phyloP scores from a whole-genome alignment of 768 basidiomycete species.

The Lactarius sp. region DNA sequence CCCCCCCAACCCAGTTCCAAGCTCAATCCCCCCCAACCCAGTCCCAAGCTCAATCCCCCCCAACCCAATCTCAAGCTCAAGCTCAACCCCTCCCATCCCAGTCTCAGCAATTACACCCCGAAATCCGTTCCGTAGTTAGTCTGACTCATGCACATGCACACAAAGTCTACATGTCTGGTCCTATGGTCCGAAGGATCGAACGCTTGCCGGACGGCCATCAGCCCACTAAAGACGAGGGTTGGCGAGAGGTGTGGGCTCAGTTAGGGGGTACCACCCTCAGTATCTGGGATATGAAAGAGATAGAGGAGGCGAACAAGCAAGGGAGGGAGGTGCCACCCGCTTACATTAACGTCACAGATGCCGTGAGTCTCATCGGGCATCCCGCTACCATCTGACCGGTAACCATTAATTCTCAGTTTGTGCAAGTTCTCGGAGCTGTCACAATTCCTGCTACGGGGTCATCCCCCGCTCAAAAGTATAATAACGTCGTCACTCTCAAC shows the following conservation, averaged over 20 bases:
- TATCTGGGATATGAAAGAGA: constrained; percentile 87
- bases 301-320: constrained; percentile 76
- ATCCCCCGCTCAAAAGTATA: constrained; percentile 52
- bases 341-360: constrained; percentile 86
- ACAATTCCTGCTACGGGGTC: constrained; percentile 53
- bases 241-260: constrained; percentile 87
- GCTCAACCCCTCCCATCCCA: constrained; percentile 16
- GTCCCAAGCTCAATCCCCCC: neutral
- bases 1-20: constrained; percentile 20
- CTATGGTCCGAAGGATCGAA: constrained; percentile 70
- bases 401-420: constrained; percentile 45
- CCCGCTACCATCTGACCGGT: constrained; percentile 13
- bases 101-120: constrained; percentile 57
- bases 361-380: constrained; percentile 47
- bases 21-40: too few species aligned
- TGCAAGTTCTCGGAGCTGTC: constrained; percentile 72
- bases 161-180: constrained; percentile 86
- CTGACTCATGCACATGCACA: constrained; percentile 72
- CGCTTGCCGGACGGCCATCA: constrained; percentile 70
- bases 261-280: constrained; percentile 85
- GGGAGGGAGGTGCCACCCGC: constrained; percentile 81
- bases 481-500: constrained; percentile 85
- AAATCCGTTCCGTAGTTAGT: constrained; percentile 75
- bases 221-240: constrained; percentile 67
- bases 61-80: too few species aligned